Percentiles rank a stretch among this genome's conserved stretches.
phyloP scores from a whole-genome alignment of 345 rosid genomes.

The sweet orange (Citrus sinensis) region DNA sequence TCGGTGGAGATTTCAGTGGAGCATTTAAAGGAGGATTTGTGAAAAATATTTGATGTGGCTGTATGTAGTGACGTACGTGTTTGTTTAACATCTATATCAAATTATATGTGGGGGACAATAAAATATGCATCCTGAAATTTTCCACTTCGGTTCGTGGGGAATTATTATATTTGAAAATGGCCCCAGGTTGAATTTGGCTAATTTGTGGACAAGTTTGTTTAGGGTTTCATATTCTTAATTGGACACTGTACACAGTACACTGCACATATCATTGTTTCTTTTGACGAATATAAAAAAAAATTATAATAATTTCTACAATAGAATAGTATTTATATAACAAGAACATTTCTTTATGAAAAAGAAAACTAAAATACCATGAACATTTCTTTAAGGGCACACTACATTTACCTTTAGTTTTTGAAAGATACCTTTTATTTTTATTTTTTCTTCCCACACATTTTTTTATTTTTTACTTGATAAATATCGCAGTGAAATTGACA shows the following conservation, averaged over 20 bases:
- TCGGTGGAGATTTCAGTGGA: conserved; percentile 16
- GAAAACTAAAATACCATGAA: too few species aligned
- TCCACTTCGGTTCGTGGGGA: conserved; percentile 59
- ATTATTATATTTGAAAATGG: conserved; percentile 31
- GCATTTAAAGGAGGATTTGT: conserved; percentile 38
- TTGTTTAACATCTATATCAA: conserved; percentile 6
- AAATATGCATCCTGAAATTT: conserved; percentile 59
- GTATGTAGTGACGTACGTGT: conserved; percentile 40
- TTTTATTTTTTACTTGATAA: too few species aligned
- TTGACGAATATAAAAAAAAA: background rate
- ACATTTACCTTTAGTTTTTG: too few species aligned
- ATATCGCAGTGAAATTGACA: too few species aligned
- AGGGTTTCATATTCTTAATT: conserved; percentile 1
- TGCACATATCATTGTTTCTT: background rate
- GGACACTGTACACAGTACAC: background rate
- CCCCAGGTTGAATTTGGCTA: conserved; percentile 9
- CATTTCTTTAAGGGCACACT: too few species aligned
- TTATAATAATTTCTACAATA: too few species aligned
- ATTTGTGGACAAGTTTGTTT: conserved; percentile 6
- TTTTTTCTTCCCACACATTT: too few species aligned
- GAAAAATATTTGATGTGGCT: background rate
- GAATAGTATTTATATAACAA: too few species aligned
- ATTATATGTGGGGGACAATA: conserved; percentile 45
- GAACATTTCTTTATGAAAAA: too few species aligned
- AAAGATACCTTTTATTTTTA: too few species aligned